Evolutionary conservation across 345 rosid genomes (phyloP), one percentile per base, ranked within the genome.

Genomic region (Populus alba): DNA sequence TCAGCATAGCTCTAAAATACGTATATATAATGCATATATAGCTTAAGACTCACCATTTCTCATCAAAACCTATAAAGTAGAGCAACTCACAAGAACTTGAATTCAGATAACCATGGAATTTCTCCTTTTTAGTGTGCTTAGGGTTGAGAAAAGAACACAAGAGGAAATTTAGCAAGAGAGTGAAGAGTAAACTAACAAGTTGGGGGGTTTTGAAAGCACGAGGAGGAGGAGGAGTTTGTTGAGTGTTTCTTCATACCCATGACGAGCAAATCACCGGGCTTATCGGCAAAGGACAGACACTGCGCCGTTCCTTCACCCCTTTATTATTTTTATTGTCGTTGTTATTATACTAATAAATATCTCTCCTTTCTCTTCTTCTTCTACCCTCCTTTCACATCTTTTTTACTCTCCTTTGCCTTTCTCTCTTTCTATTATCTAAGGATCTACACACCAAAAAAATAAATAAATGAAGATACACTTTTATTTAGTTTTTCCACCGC

Each of bases 271-370:
- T 67, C 80, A 71, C 77, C 78, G 86, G 84, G 86, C 92, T 84
- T 86, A 89, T 81, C 90, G 85, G 84, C 83, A 77, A 87, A 79
- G 49, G 80, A 81, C 86, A 76, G 81, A 75, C 85, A 81, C 81
- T 67, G 80, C 84, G 85, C 87, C 82, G 85, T 87, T 85, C 76
- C 80, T 27, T 68, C 70, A 17, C 5, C 49, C 2, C 77, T 23
- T 47, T 57, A 57, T 57, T 57, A 57, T 9, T 57, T 22, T 3
- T 57, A 57, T n/a, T 55, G 23, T 22, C 22, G 10, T 3, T 22
- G 45, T 15, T 18, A 29, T 8, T 41, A 39, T 25, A 33, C 79
- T 76, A 47, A 78, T 67, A 78, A 82, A 80, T 76, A 16, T 76
- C 69, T 70, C 65, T 8, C 49, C 16, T 39, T 22, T 68, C 33